Evolutionary conservation across 1,284 basidiomycete genomes (phyloP), one percentile per base, ranked within the genome.

Genomic region (Boletellus deceptivus): DNA sequence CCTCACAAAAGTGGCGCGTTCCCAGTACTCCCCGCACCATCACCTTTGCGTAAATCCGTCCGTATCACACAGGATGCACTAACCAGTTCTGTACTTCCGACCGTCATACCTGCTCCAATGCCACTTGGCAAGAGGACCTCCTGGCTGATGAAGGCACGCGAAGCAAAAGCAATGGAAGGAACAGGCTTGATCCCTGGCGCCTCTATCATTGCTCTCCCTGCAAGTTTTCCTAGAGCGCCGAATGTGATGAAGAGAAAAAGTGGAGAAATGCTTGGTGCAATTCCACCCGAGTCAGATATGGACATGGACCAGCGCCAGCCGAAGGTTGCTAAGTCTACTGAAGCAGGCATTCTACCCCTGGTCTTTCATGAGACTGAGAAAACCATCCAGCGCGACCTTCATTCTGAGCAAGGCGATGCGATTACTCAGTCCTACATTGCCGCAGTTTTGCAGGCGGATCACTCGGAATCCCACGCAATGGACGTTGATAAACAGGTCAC

Each of bases 61-160:
- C 79, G 79, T 27, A 59, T 71, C 16, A 61, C 70, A 22, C 73
- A 75, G 27, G 84, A 85, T 37, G 67, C 73, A 24, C 73, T 75
- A 1, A 52, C 68, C 9, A 69, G 72, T 33, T 43, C 58, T 25
- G 57, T 58, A 20, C 56, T 65, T 49, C 54, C 70, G 6, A 70
- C 65, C n/a, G 64, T 77, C 1, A 76, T 75, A 44, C 75, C 79
- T 6, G 69, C 72, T 40, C 71, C 71, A 8, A 55, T 68, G 17
- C 73, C 70, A 11, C 60, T 72, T 13, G 79, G 78, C 4, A 87
- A 86, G 59, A 79, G 88, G 24, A 83, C 85, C 13, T 91, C 88
- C 1, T 90, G 89, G 88, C 65, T 91, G 49, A 80, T 79, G 63
- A 88, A 86, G 59, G 85, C 83, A 13, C 76, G 86, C 38, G 87